phyloP scores from a whole-genome alignment of 129 eudicot species.

The Helichrysum umbraculigerum region DNA sequence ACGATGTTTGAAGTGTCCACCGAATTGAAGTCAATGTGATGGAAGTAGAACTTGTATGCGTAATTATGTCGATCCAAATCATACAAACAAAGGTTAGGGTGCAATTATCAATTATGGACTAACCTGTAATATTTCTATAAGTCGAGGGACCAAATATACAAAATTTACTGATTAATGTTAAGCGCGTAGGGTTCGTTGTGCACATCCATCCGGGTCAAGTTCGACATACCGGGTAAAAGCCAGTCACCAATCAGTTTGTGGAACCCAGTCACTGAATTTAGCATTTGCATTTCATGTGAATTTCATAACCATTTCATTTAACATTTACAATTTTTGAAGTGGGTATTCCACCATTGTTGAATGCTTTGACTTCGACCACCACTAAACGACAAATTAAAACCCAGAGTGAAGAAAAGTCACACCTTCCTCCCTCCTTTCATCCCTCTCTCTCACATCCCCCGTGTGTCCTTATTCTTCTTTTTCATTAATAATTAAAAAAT shows the following conservation, averaged over 20 bases:
- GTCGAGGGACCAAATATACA: slow-evolving; percentile 10
- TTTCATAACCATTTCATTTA: slow-evolving; percentile 17
- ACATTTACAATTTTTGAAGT: slow-evolving; percentile 38
- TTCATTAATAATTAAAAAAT: neutral
- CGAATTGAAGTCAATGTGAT: too few species aligned
- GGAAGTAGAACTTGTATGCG: too few species aligned
- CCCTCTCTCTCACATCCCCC: slow-evolving; percentile 22
- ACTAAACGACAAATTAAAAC: slow-evolving; percentile 31
- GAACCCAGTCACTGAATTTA: slow-evolving; percentile 17
- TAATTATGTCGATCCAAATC: too few species aligned
- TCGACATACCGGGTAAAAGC: slow-evolving; percentile 12
- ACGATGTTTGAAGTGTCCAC: neutral
- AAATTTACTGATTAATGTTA: neutral
- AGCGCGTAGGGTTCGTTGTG: too few species aligned
- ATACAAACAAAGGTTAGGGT: neutral
- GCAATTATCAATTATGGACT: neutral
- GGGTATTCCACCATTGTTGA: slow-evolving; percentile 53
- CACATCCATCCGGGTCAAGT: too few species aligned
- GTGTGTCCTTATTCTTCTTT: slow-evolving; percentile 22
- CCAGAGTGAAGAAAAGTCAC: slow-evolving; percentile 58
- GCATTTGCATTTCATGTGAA: slow-evolving; percentile 14
- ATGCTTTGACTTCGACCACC: slow-evolving; percentile 55
- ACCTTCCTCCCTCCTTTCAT: slow-evolving; percentile 63
- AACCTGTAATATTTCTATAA: neutral
- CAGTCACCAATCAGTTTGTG: slow-evolving; percentile 26